Base-by-base conservation (phyloP, 352 stramenopile species). In the Phytophthora brassicae region DNA sequence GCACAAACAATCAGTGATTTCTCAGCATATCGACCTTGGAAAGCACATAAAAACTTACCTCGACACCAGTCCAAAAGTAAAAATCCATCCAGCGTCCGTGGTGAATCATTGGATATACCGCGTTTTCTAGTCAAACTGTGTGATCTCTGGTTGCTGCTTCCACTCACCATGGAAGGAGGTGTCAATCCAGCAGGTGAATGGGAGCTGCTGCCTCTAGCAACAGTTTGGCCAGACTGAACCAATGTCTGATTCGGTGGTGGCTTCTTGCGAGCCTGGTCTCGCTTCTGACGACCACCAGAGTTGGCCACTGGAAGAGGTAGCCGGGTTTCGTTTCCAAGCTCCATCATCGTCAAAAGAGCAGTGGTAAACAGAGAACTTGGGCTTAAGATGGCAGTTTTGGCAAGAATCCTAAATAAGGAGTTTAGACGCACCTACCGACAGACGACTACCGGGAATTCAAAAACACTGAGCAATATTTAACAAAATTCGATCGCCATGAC, bases 51-150 rank as follows among this genome's bases (percentile, higher is more conserved):
- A 20, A 50, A 51, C 64, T 16, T 50, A 91, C 79, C 82, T 70
- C 67, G 69, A 63, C 83, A 94, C 53, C 66, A 86, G 29, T 94
- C 81, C 20, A 94, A 71, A 3, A 94, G 52, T 47, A 94, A 70
- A 52, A 94, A 94, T 2, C 85, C 85, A 35, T 94, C 82, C 11
- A 94, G 66, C 12, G 75, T 86, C 61, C 76, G 78, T 23, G 64
- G 73, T 11, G 46, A 54, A 53, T 81, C 66, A 20, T 64, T 61
- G 14, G 68, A 56, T n/a, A 48, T 69, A 19, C 46, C 41, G 8
- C 60, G 60, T 29, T 72, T 72, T 23, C 47, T 62, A 41, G 26
- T 59, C 14, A 20, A 52, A 28, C 16, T 56, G 2, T 24, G 28
- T 43, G 56, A 45, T 9, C 47, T 17, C 35, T 77, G 64, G 26